These are phyloP conservation scores for Camellia oleifera DNA, from an alignment of 179 eudicot species.

Conservation along the genomic window DNA sequence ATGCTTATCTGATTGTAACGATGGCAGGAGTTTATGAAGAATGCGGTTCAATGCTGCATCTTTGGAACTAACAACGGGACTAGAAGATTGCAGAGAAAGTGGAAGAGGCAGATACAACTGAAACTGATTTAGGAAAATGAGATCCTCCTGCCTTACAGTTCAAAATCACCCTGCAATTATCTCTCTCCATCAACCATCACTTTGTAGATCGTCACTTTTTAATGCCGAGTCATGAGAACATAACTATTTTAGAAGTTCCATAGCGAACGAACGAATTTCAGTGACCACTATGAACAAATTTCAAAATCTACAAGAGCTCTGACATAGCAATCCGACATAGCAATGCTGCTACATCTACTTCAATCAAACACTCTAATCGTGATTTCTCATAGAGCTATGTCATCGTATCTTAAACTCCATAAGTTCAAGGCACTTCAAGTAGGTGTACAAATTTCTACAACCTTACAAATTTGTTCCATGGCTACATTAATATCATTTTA, in stretches of 20 bases:
- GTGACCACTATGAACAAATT: neutral
- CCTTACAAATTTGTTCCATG: slow-evolving; percentile 30
- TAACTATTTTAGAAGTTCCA: neutral
- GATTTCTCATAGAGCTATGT: neutral
- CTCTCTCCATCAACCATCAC: neutral
- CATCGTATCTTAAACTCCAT: neutral
- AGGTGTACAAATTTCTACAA: slow-evolving; percentile 38
- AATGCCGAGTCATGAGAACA: neutral
- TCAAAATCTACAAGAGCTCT: slow-evolving; percentile 6
- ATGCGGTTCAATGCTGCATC: slow-evolving; percentile 59
- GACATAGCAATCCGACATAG: no score
- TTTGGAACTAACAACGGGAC: slow-evolving; percentile 40
- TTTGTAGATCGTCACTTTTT: neutral
- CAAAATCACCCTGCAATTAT: neutral
- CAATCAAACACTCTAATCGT: neutral
- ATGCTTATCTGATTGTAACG: slow-evolving; percentile 29
- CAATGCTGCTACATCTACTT: slow-evolving; percentile 8
- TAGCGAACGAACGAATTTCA: neutral
- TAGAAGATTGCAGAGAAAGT: slow-evolving; percentile 33
- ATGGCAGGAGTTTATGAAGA: slow-evolving; percentile 60
- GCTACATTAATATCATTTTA: slow-evolving; percentile 54
- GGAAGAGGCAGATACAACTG: slow-evolving; percentile 48
- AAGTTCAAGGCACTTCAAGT: slow-evolving; percentile 10
- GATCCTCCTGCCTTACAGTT: neutral
- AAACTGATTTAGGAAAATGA: slow-evolving; percentile 24